These are phyloP conservation scores for Xylaria venustula DNA, from an alignment of 495 filamentous ascomycete species.

Conservation along the genomic window DNA sequence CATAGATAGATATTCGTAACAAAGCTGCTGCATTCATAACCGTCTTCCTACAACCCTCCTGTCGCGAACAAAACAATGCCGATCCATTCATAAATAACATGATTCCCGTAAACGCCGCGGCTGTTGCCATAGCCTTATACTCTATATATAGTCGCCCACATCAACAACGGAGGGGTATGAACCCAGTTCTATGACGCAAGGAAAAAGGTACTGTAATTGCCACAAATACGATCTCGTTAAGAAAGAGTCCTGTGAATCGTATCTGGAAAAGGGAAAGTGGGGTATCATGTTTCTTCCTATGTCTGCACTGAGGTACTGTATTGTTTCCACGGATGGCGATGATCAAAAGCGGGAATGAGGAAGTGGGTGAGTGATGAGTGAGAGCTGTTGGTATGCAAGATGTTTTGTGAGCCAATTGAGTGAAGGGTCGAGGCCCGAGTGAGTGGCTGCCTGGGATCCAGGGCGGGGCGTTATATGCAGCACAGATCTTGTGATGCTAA, in stretches of 20 bases:
- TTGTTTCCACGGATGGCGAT: neutral
- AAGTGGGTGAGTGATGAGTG: neutral
- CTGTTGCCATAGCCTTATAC: conserved; percentile 7
- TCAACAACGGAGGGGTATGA: neutral
- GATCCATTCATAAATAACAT: neutral
- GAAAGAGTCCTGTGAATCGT: too few relatives aligned
- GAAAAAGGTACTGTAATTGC: too few relatives aligned
- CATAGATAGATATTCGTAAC: too few relatives aligned
- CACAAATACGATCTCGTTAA: too few relatives aligned
- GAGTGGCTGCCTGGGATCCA: neutral
- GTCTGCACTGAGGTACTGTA: too few relatives aligned
- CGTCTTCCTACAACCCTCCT: neutral
- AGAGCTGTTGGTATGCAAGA: neutral
- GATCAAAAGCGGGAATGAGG: neutral
- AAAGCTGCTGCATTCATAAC: too few relatives aligned
- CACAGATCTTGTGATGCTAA: conserved; percentile 14
- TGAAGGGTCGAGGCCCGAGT: neutral
- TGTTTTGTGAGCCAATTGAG: neutral
- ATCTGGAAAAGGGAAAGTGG: neutral
- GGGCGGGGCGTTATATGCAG: neutral
- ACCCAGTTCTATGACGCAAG: conserved; percentile 1
- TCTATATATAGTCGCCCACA: conserved; percentile 3
- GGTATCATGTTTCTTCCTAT: neutral
- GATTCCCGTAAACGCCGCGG: neutral
- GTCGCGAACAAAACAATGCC: too few relatives aligned